phyloP scores from a whole-genome alignment of 1,139 yeast genomes.

The Scheffersomyces quercinus region DNA sequence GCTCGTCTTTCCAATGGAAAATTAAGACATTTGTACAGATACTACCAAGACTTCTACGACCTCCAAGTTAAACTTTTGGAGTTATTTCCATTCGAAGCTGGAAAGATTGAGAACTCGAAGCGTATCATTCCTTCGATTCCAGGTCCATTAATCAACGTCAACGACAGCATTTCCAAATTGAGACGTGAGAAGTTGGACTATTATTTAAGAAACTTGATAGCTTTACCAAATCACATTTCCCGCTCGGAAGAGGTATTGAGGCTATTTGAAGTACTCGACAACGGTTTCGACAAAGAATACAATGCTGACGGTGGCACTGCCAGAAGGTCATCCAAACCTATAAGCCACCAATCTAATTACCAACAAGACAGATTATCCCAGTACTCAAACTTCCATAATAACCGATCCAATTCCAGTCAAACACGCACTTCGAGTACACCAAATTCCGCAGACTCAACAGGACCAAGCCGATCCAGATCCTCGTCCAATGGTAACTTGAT shows the following conservation, averaged over 20 bases:
- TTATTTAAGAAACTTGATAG: slow-evolving; percentile 73
- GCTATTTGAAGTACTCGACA: slow-evolving; percentile 68
- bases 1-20: slow-evolving; percentile 72
- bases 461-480: slow-evolving; percentile 11
- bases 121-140: slow-evolving; percentile 93
- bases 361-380: slow-evolving; percentile 47
- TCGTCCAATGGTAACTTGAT: slow-evolving; percentile 9
- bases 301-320: slow-evolving; percentile 8
- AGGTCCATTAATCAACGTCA: slow-evolving; percentile 91
- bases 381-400: slow-evolving; percentile 32
- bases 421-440: slow-evolving; percentile 24
- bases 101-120: slow-evolving; percentile 69
- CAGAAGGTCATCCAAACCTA: slow-evolving; percentile 38
- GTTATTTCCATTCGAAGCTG: slow-evolving; percentile 90
- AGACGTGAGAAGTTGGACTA: slow-evolving; percentile 83
- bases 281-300: slow-evolving; percentile 56
- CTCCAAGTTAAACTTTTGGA: slow-evolving; percentile 84
- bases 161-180: slow-evolving; percentile 82
- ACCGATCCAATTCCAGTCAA: slow-evolving; percentile 5
- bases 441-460: slow-evolving; percentile 9
- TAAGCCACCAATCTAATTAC: slow-evolving; percentile 41
- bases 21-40: slow-evolving; percentile 74
- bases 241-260: slow-evolving; percentile 66
- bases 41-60: slow-evolving; percentile 95
- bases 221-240: slow-evolving; percentile 77